Base-by-base conservation (phyloP, 1,284 basidiomycete species). In the Ceraceosorus guamensis region DNA sequence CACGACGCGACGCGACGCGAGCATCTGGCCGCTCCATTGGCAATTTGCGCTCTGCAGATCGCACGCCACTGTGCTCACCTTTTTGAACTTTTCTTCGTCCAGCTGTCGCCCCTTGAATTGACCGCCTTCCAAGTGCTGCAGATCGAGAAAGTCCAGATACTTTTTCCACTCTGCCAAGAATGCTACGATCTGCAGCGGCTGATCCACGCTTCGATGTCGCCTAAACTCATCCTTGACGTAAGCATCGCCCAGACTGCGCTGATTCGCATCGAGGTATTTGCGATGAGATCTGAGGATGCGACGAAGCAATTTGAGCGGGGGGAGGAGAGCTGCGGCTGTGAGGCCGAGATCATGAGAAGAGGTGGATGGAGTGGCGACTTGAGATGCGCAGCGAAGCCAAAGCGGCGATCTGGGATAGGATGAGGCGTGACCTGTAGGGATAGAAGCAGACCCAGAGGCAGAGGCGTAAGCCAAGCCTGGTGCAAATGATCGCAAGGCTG, bases 171-270 rank as follows among this genome's bases (percentile, higher is more conserved):
- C 68, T 46, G 67, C 66, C 16, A 76, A 61, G 56, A 76, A 76
- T 2, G 67, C 73, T 4, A 76, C 62, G 43, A 75, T 69, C 31
- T 76, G 73, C 7, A 73, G 63, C 11, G 73, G 73, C 34, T 76
- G 75, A 53, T 69, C 66, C 41, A 74, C 67, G 13, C 43, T 47
- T 44, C 56, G 57, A 59, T 76, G 73, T 2, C 71, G 56, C 10
- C 62, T 62, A 48, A 76, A 76, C 51, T 76, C 73, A 51, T 73
- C 73, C 53, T 74, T 74, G 53, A 77, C 62, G 57, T 77, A 77
- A 39, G 66, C 61, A 53, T 77, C 75, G 39, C 75, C 75, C 14
- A 77, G 60, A 2, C 66, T 62, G 8, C 75, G 69, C 75, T 76
- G 75, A 53, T 77, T 74, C 10, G 65, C 54, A 7, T 64, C 59